Base-by-base conservation (phyloP, 2,329 filamentous ascomycete species). In the Corynespora cassiicola region DNA sequence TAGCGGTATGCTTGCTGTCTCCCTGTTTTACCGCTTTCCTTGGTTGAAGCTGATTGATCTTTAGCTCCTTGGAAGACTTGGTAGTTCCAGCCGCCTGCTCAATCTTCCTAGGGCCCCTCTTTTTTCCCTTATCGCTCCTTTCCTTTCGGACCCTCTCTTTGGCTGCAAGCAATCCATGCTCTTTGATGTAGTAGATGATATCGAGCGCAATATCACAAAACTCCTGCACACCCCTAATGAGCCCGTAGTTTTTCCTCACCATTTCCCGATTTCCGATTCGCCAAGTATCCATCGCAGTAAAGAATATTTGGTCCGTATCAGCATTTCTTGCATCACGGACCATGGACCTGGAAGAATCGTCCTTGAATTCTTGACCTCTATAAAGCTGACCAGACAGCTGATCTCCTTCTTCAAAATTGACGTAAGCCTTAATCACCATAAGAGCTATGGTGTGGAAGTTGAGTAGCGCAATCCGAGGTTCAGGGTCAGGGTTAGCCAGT, bases 381-480 rank as follows among this genome's bases (percentile, higher is more conserved):
- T 45, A 31, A 23, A 49, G 33, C 3, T 31, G 11, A 9, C 37
- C 12, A 3, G 52, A 47, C 2, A 47, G 20, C n/a, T 54, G 45
- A 24, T 62, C 58, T 1, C 59, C 61, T 2, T 53, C 52, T 24
- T 63, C 55, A 29, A 45, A 59, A n/a, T 53, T 48, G 1, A 43
- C 42, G 22, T 52, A 61, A 0, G 55, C 48, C 15, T 66, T 61
- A 6, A 67, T 45, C 7, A 65, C 59, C 50, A 66, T 57, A n/a
- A 56, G 29, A 12, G 57, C 49, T 18, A 66, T 56, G 21, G 50
- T 61, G 34, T 65, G 62, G 47, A 67, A 67, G 38, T 67, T 67
- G 0, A 65, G 50, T 2, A 65, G 23, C 0, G 62, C 58, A 7
- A 37, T 22, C 1, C 42, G 50, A 2, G 62, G 60, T 5, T 48